Evolutionary conservation across 2,329 filamentous ascomycete genomes (phyloP).

Genomic region (Myriosclerotinia duriaeana): DNA sequence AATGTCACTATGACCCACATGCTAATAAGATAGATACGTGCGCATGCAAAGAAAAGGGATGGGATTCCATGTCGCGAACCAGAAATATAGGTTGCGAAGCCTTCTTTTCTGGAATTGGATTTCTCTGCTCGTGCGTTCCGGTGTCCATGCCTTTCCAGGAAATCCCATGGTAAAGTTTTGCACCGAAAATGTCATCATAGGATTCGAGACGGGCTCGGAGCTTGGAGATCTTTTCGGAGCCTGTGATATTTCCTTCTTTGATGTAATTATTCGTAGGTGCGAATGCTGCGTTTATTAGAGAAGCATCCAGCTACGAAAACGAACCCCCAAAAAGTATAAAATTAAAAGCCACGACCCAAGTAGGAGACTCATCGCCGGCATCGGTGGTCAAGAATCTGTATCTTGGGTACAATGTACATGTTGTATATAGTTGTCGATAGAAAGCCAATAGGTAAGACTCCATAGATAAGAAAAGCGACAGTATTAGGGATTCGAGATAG

Average conservation of each 20-base stretch:
- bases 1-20: fast-evolving
- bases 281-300: too few species aligned
- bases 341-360: not conserved
- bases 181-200: not conserved
- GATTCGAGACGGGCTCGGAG: not conserved
- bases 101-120: not conserved
- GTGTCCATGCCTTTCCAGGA: not conserved
- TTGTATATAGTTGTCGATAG: not conserved
- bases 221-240: not conserved
- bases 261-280: not conserved
- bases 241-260: not conserved
- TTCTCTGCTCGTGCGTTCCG: not conserved
- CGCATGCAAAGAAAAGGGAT: fast-evolving
- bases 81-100: not conserved
- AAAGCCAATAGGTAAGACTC: not conserved
- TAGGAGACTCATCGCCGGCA: fast-evolving
- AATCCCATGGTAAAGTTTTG: not conserved
- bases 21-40: fast-evolving
- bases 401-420: too few species aligned
- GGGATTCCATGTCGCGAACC: not conserved
- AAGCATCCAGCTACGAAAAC: too few species aligned
- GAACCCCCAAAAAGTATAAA: not conserved
- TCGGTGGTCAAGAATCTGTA: fast-evolving
- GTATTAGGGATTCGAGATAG: not conserved
- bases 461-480: not conserved